Conservation (phyloP, 805 yeast genomes). For the Limtongia smithiae region DNA sequence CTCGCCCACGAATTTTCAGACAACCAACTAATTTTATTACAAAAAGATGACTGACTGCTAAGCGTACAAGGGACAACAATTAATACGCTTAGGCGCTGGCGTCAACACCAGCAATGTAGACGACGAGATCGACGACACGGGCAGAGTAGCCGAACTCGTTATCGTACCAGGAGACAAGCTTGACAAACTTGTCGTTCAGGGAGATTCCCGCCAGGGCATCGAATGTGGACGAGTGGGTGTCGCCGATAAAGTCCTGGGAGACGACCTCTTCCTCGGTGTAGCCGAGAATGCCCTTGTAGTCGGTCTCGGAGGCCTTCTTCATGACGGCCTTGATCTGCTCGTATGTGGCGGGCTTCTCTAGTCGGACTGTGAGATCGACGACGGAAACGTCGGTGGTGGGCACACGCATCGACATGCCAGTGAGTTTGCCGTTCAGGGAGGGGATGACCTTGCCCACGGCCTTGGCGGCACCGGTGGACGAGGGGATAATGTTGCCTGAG, state of each 20-base stretch:
- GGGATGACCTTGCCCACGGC: slow-evolving; percentile 96
- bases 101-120: slow-evolving; percentile 66
- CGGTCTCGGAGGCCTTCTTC: slow-evolving; percentile 73
- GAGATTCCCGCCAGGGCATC: slow-evolving; percentile 89
- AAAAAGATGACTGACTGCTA: too few species aligned
- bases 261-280: slow-evolving; percentile 93
- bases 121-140: slow-evolving; percentile 88
- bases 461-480: slow-evolving; percentile 97
- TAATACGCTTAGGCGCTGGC: slow-evolving; percentile 10
- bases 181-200: slow-evolving; percentile 82
- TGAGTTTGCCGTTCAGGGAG: slow-evolving; percentile 83
- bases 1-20: too few species aligned
- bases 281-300: slow-evolving; percentile 76
- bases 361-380: slow-evolving; percentile 85
- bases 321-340: slow-evolving; percentile 76
- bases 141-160: slow-evolving; percentile 95
- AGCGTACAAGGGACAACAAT: slow-evolving; percentile 20
- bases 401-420: slow-evolving; percentile 91
- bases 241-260: slow-evolving; percentile 83
- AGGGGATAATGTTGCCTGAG: slow-evolving; percentile 91
- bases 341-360: slow-evolving; percentile 71
- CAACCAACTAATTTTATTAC: too few species aligned
- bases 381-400: slow-evolving; percentile 93
- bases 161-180: slow-evolving; percentile 92
- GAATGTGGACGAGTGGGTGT: slow-evolving; percentile 80